These are phyloP conservation scores for Aegilops longissima DNA, from an alignment of 176 grass and related monocot genomes.

Conservation along the genomic window DNA sequence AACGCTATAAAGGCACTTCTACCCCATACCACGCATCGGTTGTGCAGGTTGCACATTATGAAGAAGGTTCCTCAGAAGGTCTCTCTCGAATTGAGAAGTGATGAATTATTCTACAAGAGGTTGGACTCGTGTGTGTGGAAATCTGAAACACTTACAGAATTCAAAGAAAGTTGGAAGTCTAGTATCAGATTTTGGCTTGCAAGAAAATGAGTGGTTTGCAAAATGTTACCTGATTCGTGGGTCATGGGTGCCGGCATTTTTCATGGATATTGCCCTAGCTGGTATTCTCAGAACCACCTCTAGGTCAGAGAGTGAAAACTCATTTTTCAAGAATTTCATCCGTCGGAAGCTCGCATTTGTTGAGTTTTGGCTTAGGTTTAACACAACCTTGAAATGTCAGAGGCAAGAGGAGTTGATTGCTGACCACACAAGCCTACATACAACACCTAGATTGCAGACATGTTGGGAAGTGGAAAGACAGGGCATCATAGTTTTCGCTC, in stretches of 20 bases:
- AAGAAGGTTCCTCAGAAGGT: background rate
- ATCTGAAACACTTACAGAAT: background rate
- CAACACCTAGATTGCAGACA: no score
- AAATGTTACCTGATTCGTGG: background rate
- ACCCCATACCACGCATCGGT: background rate
- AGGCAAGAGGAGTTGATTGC: no score
- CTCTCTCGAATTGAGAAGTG: background rate
- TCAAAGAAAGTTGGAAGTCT: background rate
- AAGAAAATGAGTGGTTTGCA: background rate
- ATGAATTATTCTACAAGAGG: background rate
- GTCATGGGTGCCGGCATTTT: background rate
- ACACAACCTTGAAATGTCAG: no score
- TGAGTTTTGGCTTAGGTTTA: no score
- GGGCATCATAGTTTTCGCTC: no score
- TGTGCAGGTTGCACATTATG: conserved; percentile 9
- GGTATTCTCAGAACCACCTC: no score
- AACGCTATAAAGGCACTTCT: background rate
- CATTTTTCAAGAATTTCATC: no score
- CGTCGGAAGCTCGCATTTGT: no score
- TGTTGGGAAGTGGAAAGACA: no score
- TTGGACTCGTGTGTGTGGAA: background rate
- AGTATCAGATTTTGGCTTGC: background rate
- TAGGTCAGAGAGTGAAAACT: no score
- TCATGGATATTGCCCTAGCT: no score
- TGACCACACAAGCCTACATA: no score